Base-by-base conservation (phyloP, 148 eudicot species). In the Pouteria glomerata region DNA sequence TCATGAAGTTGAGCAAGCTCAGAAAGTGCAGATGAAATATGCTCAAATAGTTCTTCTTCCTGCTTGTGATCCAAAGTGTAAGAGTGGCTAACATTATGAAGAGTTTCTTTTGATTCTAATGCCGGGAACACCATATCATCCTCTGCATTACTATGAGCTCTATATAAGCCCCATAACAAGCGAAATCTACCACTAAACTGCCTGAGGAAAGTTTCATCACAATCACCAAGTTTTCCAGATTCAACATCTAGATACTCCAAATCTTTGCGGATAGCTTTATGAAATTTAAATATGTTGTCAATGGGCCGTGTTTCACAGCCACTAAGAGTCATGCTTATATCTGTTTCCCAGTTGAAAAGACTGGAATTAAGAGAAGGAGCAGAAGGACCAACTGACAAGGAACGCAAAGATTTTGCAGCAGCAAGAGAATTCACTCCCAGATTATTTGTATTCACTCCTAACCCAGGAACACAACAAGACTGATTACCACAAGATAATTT, bases 111-210 rank as follows among this genome's bases (percentile, higher is more conserved):
- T 51, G 98, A 85, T 82, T 94, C 98, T 71, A 94, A 74, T 21
- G 95, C 98, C 63, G 98, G 98, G 75, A 94, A 94, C 24, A 94
- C 98, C 57, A 94, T 91, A 55, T 91, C 98, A 79, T 94, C 98
- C 74, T 94, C 98, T 0, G 98, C 98, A 76, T 94, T 94, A 72
- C 98, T 94, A 70, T 94, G 98, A 67, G 97, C 98, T 79, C 90
- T 87, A 72, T 94, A 94, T 45, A 94, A 79, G 18, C 93, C 98
- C 98, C 98, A 91, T 53, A 94, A 69, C 61, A 94, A 80, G 61
- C 89, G 90, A 83, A 94, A 94, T 66, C 98, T 86, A 67, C 98
- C 98, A 82, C 77, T 80, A 66, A 94, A 94, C 81, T 91, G 91
- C 80, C 95, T 84, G 26, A 94, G 87, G 74, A 89, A 87, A 69